A percentile compares a stretch with the other conserved stretches of the same genome.
These are phyloP conservation scores for Coemansia sp. DNA, from an alignment of 192 early-diverging fungal genomes.

Conservation along the genomic window DNA sequence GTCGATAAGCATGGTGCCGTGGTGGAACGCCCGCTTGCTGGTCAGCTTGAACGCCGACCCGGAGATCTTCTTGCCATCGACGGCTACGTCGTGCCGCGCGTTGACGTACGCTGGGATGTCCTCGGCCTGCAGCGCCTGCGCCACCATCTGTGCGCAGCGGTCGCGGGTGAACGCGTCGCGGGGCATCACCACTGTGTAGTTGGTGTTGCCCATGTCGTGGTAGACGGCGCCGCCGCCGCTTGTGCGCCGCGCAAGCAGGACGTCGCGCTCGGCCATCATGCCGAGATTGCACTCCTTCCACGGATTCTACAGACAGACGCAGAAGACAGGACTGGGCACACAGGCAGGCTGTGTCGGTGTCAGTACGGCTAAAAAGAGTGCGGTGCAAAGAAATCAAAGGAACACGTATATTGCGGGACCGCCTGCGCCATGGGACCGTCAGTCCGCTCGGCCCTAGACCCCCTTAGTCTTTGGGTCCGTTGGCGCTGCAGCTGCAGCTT, in stretches of 20 bases:
- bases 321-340: not conserved
- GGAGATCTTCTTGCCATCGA: conserved; percentile 82
- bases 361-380: too few relatives aligned
- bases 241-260: conserved; percentile 83
- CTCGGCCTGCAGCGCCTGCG: conserved; percentile 63
- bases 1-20: conserved; percentile 98
- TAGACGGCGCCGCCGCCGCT: conserved; percentile 94
- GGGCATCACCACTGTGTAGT: conserved; percentile 93
- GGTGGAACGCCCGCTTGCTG: conserved; percentile 80
- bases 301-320: conserved; percentile 80
- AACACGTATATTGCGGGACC: not conserved
- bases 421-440: too few relatives aligned
- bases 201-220: conserved; percentile 94
- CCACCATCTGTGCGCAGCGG: conserved; percentile 72
- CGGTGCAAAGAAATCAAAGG: not conserved
- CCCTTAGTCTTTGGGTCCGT: too few relatives aligned
- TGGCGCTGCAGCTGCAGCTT: too few relatives aligned
- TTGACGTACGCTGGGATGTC: conserved; percentile 84
- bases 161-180: conserved; percentile 74
- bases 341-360: not conserved
- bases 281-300: conserved; percentile 91
- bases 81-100: conserved; percentile 83
- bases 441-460: too few relatives aligned
- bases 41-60: conserved; percentile 95
- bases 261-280: conserved; percentile 60